These are phyloP conservation scores for Meira nashicola DNA, from an alignment of 1,284 basidiomycete genomes.

Conservation along the genomic window DNA sequence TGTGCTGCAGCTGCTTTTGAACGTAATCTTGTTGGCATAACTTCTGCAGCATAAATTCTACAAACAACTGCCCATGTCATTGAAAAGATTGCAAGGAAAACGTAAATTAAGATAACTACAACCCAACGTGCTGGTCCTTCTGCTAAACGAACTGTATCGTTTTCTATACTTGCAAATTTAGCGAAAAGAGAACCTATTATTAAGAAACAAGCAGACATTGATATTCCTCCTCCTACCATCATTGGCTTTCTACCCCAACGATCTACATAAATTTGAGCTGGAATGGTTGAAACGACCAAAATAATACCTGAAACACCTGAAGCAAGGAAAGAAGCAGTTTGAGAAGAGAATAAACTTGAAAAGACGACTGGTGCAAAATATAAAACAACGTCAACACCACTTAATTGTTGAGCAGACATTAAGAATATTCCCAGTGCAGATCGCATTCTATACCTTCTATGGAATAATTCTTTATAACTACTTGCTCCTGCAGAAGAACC, in stretches of 20 bases:
- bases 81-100: slow-evolving; percentile 13
- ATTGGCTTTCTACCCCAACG: slow-evolving; percentile 13
- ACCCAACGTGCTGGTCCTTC: slow-evolving; percentile 9
- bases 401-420: slow-evolving; percentile 11
- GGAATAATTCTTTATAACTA: slow-evolving; percentile 10
- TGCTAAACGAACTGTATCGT: slow-evolving; percentile 3
- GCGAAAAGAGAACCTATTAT: slow-evolving; percentile 12
- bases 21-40: slow-evolving; percentile 13
- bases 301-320: slow-evolving; percentile 15
- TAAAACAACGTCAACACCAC: slow-evolving; percentile 12
- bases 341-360: slow-evolving; percentile 2
- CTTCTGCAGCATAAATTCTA: slow-evolving; percentile 12
- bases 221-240: slow-evolving; percentile 9
- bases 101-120: slow-evolving; percentile 12
- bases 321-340: slow-evolving; percentile 10
- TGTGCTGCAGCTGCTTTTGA: slow-evolving; percentile 11
- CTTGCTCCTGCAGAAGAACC: slow-evolving; percentile 1
- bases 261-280: slow-evolving; percentile 12
- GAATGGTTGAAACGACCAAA: slow-evolving; percentile 8
- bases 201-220: slow-evolving; percentile 9
- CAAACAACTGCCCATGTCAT: slow-evolving; percentile 8
- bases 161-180: slow-evolving; percentile 1
- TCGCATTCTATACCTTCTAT: slow-evolving; percentile 6
- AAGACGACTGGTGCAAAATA: slow-evolving; percentile 14
- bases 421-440: slow-evolving; percentile 10